phyloP scores from a whole-genome alignment of 1,284 basidiomycete genomes.

The Marasmius tenuissimus region DNA sequence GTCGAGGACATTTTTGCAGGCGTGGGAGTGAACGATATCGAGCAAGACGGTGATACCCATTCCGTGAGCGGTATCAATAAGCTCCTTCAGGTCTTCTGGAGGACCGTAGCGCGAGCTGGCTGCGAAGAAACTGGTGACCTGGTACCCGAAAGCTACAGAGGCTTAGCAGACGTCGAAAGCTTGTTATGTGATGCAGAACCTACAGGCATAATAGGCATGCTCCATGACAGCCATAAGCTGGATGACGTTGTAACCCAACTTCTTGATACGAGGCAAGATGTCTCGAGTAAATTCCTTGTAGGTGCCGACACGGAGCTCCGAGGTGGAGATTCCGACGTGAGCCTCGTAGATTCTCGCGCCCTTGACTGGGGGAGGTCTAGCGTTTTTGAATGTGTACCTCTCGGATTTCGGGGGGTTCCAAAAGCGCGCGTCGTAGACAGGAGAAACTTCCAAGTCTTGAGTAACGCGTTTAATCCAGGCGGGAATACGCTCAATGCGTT shows the following conservation, averaged over 20 bases:
- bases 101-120: conserved; percentile 92
- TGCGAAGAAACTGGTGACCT: conserved; percentile 98
- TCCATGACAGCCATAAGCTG: conserved; percentile 99
- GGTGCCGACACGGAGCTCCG: conserved; percentile 85
- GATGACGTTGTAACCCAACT: conserved; percentile 94
- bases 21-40: conserved; percentile 97
- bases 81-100: conserved; percentile 94
- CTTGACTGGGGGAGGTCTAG: conserved; percentile 66
- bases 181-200: conserved; percentile 28
- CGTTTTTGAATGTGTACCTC: conserved; percentile 83
- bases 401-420: conserved; percentile 88
- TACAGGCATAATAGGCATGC: conserved; percentile 97
- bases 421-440: conserved; percentile 95
- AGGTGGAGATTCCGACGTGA: conserved; percentile 95
- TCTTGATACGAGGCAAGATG: conserved; percentile 85
- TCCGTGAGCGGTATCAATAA: conserved; percentile 93
- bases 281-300: conserved; percentile 95
- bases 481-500: conserved; percentile 88
- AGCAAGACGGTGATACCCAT: conserved; percentile 93
- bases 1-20: conserved; percentile 96
- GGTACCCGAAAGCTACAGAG: conserved; percentile 87
- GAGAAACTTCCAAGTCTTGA: conserved; percentile 88
- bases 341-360: conserved; percentile 93
- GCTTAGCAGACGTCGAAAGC: conserved; percentile 8
- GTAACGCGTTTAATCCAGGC: conserved; percentile 96